Evolutionary conservation across 2,329 filamentous ascomycete species (phyloP).

Genomic region (Ceratocystis cacaofunesta): DNA sequence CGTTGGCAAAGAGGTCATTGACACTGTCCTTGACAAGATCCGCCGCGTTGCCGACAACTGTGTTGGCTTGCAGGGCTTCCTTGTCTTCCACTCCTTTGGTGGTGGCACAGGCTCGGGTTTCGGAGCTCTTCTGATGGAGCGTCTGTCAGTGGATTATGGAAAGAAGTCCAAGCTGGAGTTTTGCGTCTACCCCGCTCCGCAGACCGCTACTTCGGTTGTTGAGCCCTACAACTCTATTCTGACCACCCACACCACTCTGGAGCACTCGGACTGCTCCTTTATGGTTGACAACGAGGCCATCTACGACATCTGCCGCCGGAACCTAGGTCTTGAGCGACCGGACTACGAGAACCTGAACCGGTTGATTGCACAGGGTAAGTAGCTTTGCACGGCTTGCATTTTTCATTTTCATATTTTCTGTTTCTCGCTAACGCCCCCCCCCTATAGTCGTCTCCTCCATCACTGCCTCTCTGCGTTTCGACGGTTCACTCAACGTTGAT

Average conservation of each 20-base stretch:
- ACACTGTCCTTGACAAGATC: constrained; percentile 94
- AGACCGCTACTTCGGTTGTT: constrained; percentile 92
- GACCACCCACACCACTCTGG: constrained; percentile 95
- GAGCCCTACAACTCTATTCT: constrained; percentile 99
- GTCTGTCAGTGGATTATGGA: constrained; percentile 95
- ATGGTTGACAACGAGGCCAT: constrained; percentile 99
- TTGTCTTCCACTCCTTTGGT: constrained; percentile 99
- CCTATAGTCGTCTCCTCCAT: constrained; percentile 90
- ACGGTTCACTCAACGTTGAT: constrained; percentile 97
- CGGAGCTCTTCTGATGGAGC: constrained; percentile 96
- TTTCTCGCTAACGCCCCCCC: constrained; percentile 21
- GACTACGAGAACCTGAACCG: constrained; percentile 99
- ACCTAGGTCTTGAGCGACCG: constrained; percentile 91
- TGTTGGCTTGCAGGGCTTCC: constrained; percentile 93
- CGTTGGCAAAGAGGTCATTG: constrained; percentile 97
- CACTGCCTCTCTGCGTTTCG: constrained; percentile 94
- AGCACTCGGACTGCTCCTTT: constrained; percentile 99
- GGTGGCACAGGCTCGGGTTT: constrained; percentile 98
- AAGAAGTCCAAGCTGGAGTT: constrained; percentile 99
- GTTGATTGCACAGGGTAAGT: constrained; percentile 80
- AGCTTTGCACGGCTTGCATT: not conserved
- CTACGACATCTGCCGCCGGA: constrained; percentile 97
- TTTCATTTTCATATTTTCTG: not conserved
- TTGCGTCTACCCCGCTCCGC: constrained; percentile 95
- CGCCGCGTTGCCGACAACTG: constrained; percentile 96